Evolutionary conservation across 345 rosid species (phyloP).

Genomic region (Syzygium oleosum): DNA sequence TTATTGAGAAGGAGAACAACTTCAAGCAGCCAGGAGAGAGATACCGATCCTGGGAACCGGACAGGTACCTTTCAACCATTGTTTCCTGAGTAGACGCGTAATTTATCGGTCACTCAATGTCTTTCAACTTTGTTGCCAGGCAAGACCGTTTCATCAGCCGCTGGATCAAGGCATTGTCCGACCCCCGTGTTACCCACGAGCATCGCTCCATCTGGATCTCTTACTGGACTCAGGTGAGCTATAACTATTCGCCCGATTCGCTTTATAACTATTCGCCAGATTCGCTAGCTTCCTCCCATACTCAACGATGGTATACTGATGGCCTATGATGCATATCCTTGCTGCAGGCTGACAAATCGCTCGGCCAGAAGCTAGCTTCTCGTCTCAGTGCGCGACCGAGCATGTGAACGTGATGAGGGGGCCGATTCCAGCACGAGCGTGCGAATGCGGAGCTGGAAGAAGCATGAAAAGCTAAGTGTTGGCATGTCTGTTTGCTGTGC

Average conservation of each 20-base stretch:
- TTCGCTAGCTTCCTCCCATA: neutral
- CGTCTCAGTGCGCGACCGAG: slow-evolving; percentile 7
- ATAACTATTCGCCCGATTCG: neutral
- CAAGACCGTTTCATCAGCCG: slow-evolving; percentile 78
- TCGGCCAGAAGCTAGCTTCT: slow-evolving; percentile 12
- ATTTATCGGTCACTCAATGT: neutral
- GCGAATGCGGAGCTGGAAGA: neutral
- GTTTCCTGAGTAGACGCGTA: neutral
- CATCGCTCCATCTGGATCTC: slow-evolving; percentile 81
- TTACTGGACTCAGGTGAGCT: slow-evolving; percentile 70
- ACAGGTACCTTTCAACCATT: slow-evolving; percentile 40
- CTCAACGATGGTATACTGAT: neutral
- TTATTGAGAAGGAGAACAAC: slow-evolving; percentile 83
- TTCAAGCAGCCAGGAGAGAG: slow-evolving; percentile 95
- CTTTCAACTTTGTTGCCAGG: slow-evolving; percentile 22
- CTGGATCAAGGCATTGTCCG: slow-evolving; percentile 68
- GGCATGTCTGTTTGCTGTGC: neutral
- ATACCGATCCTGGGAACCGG: slow-evolving; percentile 69
- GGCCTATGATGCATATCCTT: neutral
- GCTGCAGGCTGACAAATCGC: slow-evolving; percentile 12
- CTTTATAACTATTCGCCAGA: neutral
- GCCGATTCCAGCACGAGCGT: neutral
- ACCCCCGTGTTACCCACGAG: slow-evolving; percentile 84
- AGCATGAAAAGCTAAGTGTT: neutral
- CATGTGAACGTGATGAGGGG: neutral